Conservation (phyloP, 345 rosid species). For the Conringia planisiliqua region DNA sequence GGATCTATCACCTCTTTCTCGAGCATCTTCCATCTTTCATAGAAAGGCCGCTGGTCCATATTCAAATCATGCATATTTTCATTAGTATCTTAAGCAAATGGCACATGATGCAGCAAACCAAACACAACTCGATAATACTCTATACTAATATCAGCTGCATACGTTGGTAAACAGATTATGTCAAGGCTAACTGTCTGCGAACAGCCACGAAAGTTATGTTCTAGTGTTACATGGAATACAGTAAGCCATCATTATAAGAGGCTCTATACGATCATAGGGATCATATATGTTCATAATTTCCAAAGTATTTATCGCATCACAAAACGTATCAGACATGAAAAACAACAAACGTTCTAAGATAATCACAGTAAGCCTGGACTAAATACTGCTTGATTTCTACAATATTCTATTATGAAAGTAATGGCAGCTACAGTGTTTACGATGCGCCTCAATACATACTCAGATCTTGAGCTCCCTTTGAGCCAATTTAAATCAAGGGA, state of each 20-base stretch:
- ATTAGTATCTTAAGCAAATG: conserved; percentile 28
- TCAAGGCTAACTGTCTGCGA: no score
- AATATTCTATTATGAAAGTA: not conserved
- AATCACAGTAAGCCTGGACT: not conserved
- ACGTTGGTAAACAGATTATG: not conserved
- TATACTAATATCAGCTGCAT: not conserved
- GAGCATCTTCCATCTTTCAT: conserved; percentile 95
- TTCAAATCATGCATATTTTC: conserved; percentile 7
- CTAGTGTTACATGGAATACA: not conserved
- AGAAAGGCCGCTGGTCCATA: conserved; percentile 80
- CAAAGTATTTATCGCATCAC: not conserved
- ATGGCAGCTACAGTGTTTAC: not conserved
- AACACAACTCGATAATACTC: not conserved
- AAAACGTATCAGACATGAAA: not conserved
- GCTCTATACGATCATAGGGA: not conserved
- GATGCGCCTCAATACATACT: conserved; percentile 13
- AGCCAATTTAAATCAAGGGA: not conserved
- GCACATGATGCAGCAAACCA: conserved; percentile 17
- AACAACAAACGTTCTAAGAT: not conserved
- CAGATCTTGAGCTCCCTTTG: not conserved
- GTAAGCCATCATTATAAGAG: not conserved
- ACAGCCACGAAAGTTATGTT: not conserved
- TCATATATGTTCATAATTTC: not conserved
- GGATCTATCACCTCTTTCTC: conserved; percentile 95
- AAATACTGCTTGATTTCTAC: not conserved